phyloP scores from a whole-genome alignment of 2,329 filamentous ascomycete genomes.

The Didymosphaeria variabile region DNA sequence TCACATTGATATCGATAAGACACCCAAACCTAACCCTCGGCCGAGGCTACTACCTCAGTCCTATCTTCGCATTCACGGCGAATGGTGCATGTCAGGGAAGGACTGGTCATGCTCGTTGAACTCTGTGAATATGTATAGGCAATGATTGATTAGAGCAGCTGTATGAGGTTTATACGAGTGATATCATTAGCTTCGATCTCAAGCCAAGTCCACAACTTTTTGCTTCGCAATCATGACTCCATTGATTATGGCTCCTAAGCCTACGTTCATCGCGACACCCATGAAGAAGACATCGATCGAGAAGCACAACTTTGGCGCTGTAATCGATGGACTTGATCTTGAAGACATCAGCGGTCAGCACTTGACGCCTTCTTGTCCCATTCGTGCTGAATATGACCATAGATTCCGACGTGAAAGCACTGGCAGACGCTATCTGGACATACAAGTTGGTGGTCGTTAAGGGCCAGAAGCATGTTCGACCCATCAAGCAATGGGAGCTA shows the following conservation, averaged over 20 bases:
- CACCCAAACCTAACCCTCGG: too few relatives aligned
- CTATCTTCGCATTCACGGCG: too few relatives aligned
- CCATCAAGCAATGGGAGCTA: slow-evolving; percentile 58
- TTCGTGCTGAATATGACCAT: background rate
- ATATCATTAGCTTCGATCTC: too few relatives aligned
- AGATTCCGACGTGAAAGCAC: slow-evolving; percentile 42
- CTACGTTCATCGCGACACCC: slow-evolving; percentile 12
- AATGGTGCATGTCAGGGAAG: too few relatives aligned
- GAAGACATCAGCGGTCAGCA: slow-evolving; percentile 37
- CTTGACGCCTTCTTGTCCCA: too few relatives aligned
- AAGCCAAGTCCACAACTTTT: too few relatives aligned
- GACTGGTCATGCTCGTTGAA: too few relatives aligned
- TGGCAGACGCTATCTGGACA: slow-evolving; percentile 54
- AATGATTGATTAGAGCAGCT: too few relatives aligned
- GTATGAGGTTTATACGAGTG: too few relatives aligned
- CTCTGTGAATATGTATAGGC: too few relatives aligned
- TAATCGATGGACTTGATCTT: slow-evolving; percentile 51
- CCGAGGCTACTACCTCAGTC: too few relatives aligned
- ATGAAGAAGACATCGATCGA: slow-evolving; percentile 14
- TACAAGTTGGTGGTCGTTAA: slow-evolving; percentile 56
- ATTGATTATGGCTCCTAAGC: slow-evolving; percentile 3
- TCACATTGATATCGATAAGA: too few relatives aligned
- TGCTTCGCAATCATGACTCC: background rate
- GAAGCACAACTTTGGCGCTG: slow-evolving; percentile 26
- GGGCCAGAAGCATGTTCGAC: slow-evolving; percentile 53